Evolutionary conservation across 2,329 filamentous ascomycete species (phyloP), one percentile per base, ranked within the genome.

Genomic region (Dichotomopilus funicola): DNA sequence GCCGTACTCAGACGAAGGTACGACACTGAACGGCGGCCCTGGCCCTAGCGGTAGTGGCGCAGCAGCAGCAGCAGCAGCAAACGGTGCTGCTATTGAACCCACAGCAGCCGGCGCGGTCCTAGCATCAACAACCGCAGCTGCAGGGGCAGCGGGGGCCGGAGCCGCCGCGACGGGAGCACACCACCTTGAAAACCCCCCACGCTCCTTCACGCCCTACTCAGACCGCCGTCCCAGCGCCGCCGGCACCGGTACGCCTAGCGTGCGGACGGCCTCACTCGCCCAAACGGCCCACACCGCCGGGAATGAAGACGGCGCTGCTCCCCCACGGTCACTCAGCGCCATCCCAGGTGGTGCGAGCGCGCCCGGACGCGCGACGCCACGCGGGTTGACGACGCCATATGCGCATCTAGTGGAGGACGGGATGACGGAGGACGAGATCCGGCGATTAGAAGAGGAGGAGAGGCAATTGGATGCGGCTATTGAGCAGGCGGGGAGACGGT

Each of bases 351-450:
- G 19, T 27, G 19, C 19, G 19, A 27, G 19, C 19, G 19, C 19
- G 19, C 19, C 51, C 27, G 60, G 61, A 38, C 57, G 63, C 46
- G 62, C 61, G 45, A 67, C 67, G 27, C 67, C 66, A 1, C 66
- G 66, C 55, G 69, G 66, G 51, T 53, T 64, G 43, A 51, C 65
- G 45, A 63, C 65, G 61, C 64, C 65, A 34, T 77, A 79, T 46
- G 74, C 75, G 13, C 78, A 81, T 58, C 67, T 83, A 37, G 76
- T 82, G 4, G 80, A 83, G 63, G 79, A 82, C n/a, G 77, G 78
- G 49, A 83, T 83, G 80, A 82, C 80, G 48, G 70, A 72, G 7
- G 79, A 78, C 0, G 78, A 83, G 64, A 79, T 83, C 48, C 70
- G 74, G 51, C 66, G 77, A 59, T 61, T 83, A 43, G 79, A 81